These are phyloP conservation scores for Ceratobasidium sp. DNA, from an alignment of 1,284 basidiomycete species.

Conservation along the genomic window DNA sequence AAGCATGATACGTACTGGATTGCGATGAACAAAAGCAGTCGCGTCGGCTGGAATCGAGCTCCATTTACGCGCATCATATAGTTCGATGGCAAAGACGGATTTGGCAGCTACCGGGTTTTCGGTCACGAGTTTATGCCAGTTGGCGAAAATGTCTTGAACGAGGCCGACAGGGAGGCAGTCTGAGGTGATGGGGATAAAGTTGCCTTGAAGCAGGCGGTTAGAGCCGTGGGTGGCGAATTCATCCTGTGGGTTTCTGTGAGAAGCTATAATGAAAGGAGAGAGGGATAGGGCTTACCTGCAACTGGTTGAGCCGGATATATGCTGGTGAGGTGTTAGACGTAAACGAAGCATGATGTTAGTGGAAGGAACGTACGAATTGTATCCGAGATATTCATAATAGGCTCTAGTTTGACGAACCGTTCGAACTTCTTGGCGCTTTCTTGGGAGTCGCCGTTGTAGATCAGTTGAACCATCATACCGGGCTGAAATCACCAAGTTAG, in stretches of 20 bases:
- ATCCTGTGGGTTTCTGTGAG: neutral
- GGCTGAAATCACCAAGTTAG: too few species aligned
- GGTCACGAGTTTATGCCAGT: neutral
- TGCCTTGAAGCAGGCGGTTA: constrained; percentile 9
- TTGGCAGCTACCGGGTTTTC: constrained; percentile 18
- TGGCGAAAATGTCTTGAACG: neutral
- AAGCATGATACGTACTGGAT: constrained; percentile 4
- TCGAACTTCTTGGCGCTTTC: constrained; percentile 33
- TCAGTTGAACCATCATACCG: neutral
- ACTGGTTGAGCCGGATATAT: constrained; percentile 24
- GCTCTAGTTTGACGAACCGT: constrained; percentile 34
- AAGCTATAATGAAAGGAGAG: neutral
- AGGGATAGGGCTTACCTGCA: neutral
- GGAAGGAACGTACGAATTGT: too few species aligned
- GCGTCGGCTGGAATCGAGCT: constrained; percentile 32
- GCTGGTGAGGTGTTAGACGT: neutral
- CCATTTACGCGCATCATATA: neutral
- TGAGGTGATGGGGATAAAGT: constrained; percentile 15
- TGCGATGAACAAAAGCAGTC: constrained; percentile 25
- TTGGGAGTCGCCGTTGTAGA: constrained; percentile 19
- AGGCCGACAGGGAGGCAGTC: constrained; percentile 1
- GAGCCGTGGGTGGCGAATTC: neutral
- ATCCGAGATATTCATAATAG: too few species aligned
- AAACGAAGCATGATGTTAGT: neutral
- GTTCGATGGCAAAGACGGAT: constrained; percentile 37